phyloP scores from a whole-genome alignment of 2,329 filamentous ascomycete genomes.

The Trematosphaeria pertusa region DNA sequence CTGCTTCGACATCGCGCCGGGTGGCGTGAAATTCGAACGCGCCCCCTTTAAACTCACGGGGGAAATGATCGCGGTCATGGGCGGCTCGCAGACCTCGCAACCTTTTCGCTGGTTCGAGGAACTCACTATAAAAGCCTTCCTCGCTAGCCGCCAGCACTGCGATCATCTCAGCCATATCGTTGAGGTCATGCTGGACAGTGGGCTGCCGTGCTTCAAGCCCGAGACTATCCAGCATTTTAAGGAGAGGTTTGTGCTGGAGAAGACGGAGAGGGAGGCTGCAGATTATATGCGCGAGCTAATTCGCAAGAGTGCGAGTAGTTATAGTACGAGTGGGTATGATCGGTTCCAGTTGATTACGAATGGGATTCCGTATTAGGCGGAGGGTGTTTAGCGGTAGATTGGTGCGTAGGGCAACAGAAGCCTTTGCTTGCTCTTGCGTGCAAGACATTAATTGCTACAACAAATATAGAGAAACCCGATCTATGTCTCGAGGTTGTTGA shows the following conservation, averaged over 20 bases:
- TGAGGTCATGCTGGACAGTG: constrained; percentile 92
- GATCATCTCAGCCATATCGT: constrained; percentile 92
- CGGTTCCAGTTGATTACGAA: constrained; percentile 98
- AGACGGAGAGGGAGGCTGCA: constrained; percentile 88
- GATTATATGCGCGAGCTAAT: constrained; percentile 92
- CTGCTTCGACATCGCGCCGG: constrained; percentile 98
- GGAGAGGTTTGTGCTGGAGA: constrained; percentile 91
- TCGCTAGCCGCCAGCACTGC: constrained; percentile 83
- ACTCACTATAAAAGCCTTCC: constrained; percentile 92
- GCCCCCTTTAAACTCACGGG: constrained; percentile 97
- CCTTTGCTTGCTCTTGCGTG: too few species aligned
- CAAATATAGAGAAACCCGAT: too few species aligned
- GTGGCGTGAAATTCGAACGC: constrained; percentile 95
- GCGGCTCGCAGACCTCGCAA: constrained; percentile 79
- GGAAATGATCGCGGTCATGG: constrained; percentile 99
- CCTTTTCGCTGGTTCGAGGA: constrained; percentile 96
- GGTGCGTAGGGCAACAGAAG: too few species aligned
- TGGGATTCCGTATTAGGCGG: constrained; percentile 92
- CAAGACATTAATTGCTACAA: too few species aligned
- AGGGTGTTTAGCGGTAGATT: too few species aligned
- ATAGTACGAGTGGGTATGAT: constrained; percentile 94
- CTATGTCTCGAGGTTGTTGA: too few species aligned
- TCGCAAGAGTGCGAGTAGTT: constrained; percentile 87
- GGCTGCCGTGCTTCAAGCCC: constrained; percentile 96
- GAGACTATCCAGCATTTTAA: constrained; percentile 92